phyloP scores from a whole-genome alignment of 352 stramenopile genomes.

The Phytopythium litorale region DNA sequence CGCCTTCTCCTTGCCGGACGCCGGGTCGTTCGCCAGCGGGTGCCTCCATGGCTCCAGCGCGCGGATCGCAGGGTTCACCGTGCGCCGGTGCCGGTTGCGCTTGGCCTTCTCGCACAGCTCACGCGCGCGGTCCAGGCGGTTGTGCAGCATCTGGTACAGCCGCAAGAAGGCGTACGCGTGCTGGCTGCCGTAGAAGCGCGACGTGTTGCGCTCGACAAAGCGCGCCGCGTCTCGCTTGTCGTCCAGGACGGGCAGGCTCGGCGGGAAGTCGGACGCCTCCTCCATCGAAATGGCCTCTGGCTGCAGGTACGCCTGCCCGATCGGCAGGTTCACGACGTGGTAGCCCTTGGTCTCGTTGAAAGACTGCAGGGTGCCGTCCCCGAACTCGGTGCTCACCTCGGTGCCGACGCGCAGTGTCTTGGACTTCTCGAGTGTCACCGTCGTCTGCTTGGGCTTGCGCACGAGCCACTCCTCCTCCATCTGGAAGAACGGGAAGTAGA shows the following conservation, averaged over 20 bases:
- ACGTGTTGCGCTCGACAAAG: constrained; percentile 33
- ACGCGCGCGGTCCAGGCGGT: constrained; percentile 74
- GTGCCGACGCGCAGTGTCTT: constrained; percentile 62
- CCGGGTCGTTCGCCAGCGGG: constrained; percentile 34
- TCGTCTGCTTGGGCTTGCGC: constrained; percentile 67
- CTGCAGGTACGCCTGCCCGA: constrained; percentile 72
- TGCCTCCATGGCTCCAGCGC: constrained; percentile 73
- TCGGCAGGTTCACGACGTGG: constrained; percentile 63
- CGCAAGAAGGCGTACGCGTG: constrained; percentile 88
- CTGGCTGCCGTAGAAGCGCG: constrained; percentile 76
- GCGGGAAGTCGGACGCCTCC: constrained; percentile 70
- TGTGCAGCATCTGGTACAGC: constrained; percentile 87
- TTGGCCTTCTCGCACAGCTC: constrained; percentile 86
- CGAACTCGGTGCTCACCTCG: constrained; percentile 78
- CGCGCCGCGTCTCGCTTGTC: constrained; percentile 51
- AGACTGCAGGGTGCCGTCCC: constrained; percentile 75
- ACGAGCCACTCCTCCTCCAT: constrained; percentile 81
- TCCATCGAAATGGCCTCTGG: constrained; percentile 71
- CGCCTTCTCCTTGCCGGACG: constrained; percentile 59
- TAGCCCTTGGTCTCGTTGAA: constrained; percentile 62
- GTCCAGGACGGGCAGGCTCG: constrained; percentile 56
- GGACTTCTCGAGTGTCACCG: constrained; percentile 56
- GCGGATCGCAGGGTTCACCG: constrained; percentile 79
- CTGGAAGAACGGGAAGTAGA: constrained; percentile 86
- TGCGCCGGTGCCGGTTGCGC: constrained; percentile 81